Conservation (phyloP, 371 early-diverging fungal genomes). For the Rhizopus sp. region DNA sequence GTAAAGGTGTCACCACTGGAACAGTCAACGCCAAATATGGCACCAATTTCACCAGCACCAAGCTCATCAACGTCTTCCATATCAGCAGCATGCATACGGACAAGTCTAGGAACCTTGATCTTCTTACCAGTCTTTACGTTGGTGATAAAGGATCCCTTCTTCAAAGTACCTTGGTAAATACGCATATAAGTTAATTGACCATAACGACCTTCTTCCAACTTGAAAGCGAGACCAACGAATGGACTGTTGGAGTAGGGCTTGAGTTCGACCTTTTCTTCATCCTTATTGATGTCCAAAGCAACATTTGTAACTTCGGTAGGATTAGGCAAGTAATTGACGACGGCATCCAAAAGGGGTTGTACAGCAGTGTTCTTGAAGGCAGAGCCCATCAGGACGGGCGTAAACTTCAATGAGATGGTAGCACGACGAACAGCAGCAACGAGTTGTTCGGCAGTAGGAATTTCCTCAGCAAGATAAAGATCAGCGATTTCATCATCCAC, state of each 20-base stretch:
- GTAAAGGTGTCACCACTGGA: constrained; percentile 97
- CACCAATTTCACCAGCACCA: constrained; percentile 97
- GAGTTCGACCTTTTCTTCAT: constrained; percentile 67
- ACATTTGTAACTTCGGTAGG: constrained; percentile 77
- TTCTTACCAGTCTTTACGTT: constrained; percentile 93
- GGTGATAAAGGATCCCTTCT: constrained; percentile 83
- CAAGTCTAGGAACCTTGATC: constrained; percentile 94
- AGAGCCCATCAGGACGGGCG: constrained; percentile 88
- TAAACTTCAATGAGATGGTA: constrained; percentile 77
- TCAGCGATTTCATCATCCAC: constrained; percentile 90
- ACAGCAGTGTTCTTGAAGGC: constrained; percentile 88
- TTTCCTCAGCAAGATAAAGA: constrained; percentile 76
- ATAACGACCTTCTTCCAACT: constrained; percentile 94
- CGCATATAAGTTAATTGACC: constrained; percentile 97
- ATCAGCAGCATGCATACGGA: constrained; percentile 98
- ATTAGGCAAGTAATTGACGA: constrained; percentile 74
- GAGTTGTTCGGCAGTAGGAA: constrained; percentile 72
- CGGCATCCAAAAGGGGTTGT: constrained; percentile 78
- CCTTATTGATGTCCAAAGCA: constrained; percentile 72
- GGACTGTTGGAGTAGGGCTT: constrained; percentile 64
- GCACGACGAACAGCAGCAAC: constrained; percentile 77
- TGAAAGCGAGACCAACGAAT: constrained; percentile 92
- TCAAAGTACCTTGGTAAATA: constrained; percentile 93
- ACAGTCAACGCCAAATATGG: constrained; percentile 98
- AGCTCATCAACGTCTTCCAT: constrained; percentile 97